phyloP scores from a whole-genome alignment of 768 basidiomycete species.

The Saitozyma podzolica region DNA sequence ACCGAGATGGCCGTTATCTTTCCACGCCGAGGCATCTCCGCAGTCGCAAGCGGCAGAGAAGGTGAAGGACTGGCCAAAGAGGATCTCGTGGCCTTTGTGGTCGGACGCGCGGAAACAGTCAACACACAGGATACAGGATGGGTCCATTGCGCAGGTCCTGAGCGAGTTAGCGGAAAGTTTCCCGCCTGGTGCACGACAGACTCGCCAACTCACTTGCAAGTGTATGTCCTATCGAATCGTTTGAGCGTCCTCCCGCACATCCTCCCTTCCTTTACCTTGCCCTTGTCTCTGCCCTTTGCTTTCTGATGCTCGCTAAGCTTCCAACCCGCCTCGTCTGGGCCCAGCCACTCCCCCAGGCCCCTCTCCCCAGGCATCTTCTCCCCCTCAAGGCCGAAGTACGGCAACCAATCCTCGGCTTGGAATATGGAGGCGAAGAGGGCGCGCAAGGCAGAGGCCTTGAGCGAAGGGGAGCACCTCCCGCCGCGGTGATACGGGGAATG shows the following conservation, averaged over 20 bases:
- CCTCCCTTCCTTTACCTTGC: slow-evolving; percentile 17
- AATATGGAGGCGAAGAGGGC: slow-evolving; percentile 16
- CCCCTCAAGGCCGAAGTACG: slow-evolving; percentile 10
- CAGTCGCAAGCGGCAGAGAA: slow-evolving; percentile 84
- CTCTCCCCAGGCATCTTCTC: slow-evolving; percentile 4
- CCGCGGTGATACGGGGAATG: not conserved
- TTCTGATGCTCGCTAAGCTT: slow-evolving; percentile 5
- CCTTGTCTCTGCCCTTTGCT: not conserved
- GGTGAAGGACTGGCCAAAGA: slow-evolving; percentile 89
- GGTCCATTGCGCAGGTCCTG: slow-evolving; percentile 88
- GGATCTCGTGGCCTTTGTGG: slow-evolving; percentile 83
- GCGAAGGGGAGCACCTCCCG: slow-evolving; percentile 2
- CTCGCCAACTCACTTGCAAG: slow-evolving; percentile 43
- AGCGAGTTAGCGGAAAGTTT: not conserved
- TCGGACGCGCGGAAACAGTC: slow-evolving; percentile 86
- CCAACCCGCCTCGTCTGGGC: not conserved
- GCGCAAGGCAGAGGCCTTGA: slow-evolving; percentile 8
- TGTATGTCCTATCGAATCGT: slow-evolving; percentile 43
- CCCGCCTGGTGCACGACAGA: not conserved
- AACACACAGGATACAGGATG: slow-evolving; percentile 85
- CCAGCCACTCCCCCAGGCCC: slow-evolving; percentile 8
- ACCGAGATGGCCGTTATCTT: slow-evolving; percentile 54
- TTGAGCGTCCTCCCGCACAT: slow-evolving; percentile 42
- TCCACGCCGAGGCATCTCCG: slow-evolving; percentile 88
- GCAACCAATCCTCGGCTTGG: slow-evolving; percentile 12